Evolutionary conservation across 345 rosid species (phyloP).

Genomic region (Raphanus raphanistrum): DNA sequence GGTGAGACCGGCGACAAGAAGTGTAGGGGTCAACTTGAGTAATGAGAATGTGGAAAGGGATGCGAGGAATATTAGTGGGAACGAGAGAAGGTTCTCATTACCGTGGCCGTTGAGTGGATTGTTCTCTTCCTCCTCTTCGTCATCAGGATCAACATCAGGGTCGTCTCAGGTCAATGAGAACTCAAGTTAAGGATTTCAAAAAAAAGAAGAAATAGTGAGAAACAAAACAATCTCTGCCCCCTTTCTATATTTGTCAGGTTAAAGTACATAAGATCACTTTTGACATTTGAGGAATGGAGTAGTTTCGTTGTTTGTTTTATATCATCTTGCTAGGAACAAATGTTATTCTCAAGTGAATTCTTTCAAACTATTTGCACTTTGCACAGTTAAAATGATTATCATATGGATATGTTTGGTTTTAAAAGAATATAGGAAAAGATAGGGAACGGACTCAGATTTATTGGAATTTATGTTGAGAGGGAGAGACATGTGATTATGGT

Average conservation of each 20-base stretch:
- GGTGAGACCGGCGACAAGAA: conserved; percentile 23
- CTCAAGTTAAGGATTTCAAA: conserved; percentile 32
- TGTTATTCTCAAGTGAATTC: background rate
- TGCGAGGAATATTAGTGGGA: conserved; percentile 37
- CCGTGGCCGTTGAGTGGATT: conserved; percentile 79
- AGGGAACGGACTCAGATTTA: background rate
- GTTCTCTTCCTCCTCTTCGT: conserved; percentile 61
- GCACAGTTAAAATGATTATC: background rate
- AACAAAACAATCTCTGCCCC: background rate
- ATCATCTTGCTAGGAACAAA: background rate
- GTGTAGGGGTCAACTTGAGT: conserved; percentile 14
- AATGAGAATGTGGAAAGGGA: conserved; percentile 41
- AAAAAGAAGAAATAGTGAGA: background rate
- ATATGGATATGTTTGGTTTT: background rate
- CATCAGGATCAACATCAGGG: conserved; percentile 31
- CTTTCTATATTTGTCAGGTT: background rate
- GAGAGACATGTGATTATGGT: conserved; percentile 7
- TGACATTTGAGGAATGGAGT: background rate
- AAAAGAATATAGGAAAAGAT: background rate
- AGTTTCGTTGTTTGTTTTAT: background rate
- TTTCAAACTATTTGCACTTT: background rate
- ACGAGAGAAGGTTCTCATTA: conserved; percentile 63
- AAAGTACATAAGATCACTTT: conserved; percentile 15
- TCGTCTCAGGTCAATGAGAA: conserved; percentile 45
- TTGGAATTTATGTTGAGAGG: background rate